Evolutionary conservation across 129 eudicot genomes (phyloP), one percentile per base, ranked within the genome.

Genomic region (Flaveria bidentis): DNA sequence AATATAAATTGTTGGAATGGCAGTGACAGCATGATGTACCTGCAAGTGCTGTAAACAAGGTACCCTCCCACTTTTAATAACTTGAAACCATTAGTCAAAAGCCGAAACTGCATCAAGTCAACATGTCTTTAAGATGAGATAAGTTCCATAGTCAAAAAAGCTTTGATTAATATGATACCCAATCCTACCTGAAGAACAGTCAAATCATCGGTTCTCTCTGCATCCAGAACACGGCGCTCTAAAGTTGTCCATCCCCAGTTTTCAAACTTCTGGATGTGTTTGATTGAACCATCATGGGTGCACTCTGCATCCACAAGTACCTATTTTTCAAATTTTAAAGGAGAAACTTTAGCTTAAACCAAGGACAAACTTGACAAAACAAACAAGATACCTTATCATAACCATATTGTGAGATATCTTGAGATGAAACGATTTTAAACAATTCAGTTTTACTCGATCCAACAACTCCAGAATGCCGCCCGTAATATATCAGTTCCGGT

Each of bases 261-360:
- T 81, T 94, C 94, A 71, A 91, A 94, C 79, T 94, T 94, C 82
- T 94, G 99, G 28, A 94, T 84, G 83, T 95, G 96, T 71, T 74
- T 95, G 11, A 95, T 83, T 57, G 99, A 95, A 63, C 99, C 99
- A 85, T 95, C 99, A 80, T 95, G 99, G 5, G 99, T 95, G 83
- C 99, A 95, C 78, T 95, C 99, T 80, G 99, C 97, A 89, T 95
- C 99, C 83, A 95, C 97, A 56, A 95, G 96, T 72, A 95, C 97
- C 98, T 94, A 78, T 41, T 28, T 80, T 74, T 74, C 64, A 50
- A 69, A 50, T 77, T 79, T 64, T 50, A 72, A 79, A 79, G 62
- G 64, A 69, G 15, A 47, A 9, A 30, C 11, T 69, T 78, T 72
- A 72, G 72, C 33, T 47, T 15, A 15, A 80, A 28, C 50, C 60